A percentile compares a stretch with the other conserved stretches of the same genome.
These are phyloP conservation scores for Delitschia confertaspora DNA, from an alignment of 495 filamentous ascomycete genomes.

Conservation along the genomic window DNA sequence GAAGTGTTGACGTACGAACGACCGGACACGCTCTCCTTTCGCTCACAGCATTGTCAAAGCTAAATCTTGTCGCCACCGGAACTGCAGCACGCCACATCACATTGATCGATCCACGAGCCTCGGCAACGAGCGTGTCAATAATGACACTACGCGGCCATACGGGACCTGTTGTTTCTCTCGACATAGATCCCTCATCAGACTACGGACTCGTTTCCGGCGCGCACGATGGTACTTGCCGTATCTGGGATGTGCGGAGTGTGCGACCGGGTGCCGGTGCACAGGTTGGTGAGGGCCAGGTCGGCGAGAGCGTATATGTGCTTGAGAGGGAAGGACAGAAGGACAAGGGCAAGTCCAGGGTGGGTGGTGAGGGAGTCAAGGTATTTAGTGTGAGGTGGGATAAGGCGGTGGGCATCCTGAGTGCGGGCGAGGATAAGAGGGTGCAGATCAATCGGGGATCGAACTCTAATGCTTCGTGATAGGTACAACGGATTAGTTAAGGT, in stretches of 20 bases:
- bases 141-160: slow-evolving; percentile 86
- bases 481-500: too few relatives aligned
- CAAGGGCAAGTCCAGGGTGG: slow-evolving; percentile 43
- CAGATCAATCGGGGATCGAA: slow-evolving; percentile 81
- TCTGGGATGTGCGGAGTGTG: slow-evolving; percentile 75
- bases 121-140: slow-evolving; percentile 60
- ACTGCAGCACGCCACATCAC: slow-evolving; percentile 81
- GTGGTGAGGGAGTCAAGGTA: slow-evolving; percentile 79
- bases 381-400: slow-evolving; percentile 84
- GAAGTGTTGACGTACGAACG: slow-evolving; percentile 66
- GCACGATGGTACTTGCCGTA: slow-evolving; percentile 79
- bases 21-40: slow-evolving; percentile 74
- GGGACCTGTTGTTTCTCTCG: slow-evolving; percentile 68
- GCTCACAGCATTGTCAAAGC: slow-evolving; percentile 55
- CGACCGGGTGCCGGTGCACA: slow-evolving; percentile 34
- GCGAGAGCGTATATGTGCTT: slow-evolving; percentile 74
- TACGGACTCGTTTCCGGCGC: slow-evolving; percentile 74
- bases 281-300: slow-evolving; percentile 51
- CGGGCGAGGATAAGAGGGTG: slow-evolving; percentile 82
- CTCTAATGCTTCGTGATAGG: too few relatives aligned
- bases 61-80: slow-evolving; percentile 72
- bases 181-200: slow-evolving; percentile 60
- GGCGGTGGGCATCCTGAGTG: slow-evolving; percentile 79
- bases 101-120: slow-evolving; percentile 76
- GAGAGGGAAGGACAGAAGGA: slow-evolving; percentile 49